These are phyloP conservation scores for Fusarium praegraminearum DNA, from an alignment of 2,329 filamentous ascomycete species.

Conservation along the genomic window DNA sequence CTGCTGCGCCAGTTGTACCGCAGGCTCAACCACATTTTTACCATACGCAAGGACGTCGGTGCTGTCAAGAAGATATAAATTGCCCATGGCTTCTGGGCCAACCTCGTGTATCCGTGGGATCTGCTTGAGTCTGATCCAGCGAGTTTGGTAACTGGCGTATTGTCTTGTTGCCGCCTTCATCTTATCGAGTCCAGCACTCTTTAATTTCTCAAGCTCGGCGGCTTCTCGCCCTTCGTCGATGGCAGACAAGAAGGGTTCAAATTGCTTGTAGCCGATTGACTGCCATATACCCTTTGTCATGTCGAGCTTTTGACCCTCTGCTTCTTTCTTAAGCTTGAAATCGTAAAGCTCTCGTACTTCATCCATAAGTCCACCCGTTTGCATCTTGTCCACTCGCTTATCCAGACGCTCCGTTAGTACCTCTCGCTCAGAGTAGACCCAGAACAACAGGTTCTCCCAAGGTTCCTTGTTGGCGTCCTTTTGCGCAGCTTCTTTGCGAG, in stretches of 20 bases:
- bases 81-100: constrained; percentile 62
- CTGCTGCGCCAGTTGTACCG: constrained; percentile 67
- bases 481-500: constrained; percentile 51
- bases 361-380: constrained; percentile 65
- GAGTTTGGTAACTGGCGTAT: constrained; percentile 85
- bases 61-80: constrained; percentile 84
- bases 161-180: constrained; percentile 87
- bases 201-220: constrained; percentile 66
- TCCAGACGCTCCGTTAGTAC: constrained; percentile 78
- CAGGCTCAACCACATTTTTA: constrained; percentile 73
- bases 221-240: constrained; percentile 48
- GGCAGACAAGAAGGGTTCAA: constrained; percentile 76
- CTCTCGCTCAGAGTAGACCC: constrained; percentile 83
- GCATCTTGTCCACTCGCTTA: constrained; percentile 85
- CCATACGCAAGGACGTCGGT: constrained; percentile 74
- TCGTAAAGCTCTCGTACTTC: constrained; percentile 62
- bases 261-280: constrained; percentile 95
- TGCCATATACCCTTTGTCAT: constrained; percentile 91
- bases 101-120: constrained; percentile 74
- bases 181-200: constrained; percentile 72
- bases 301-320: constrained; percentile 70
- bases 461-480: constrained; percentile 44
- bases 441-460: constrained; percentile 79
- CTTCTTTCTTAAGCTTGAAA: constrained; percentile 52
- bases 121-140: constrained; percentile 89